These are phyloP conservation scores for Starmerella stigmatis DNA, from an alignment of 805 yeast genomes.

Conservation along the genomic window DNA sequence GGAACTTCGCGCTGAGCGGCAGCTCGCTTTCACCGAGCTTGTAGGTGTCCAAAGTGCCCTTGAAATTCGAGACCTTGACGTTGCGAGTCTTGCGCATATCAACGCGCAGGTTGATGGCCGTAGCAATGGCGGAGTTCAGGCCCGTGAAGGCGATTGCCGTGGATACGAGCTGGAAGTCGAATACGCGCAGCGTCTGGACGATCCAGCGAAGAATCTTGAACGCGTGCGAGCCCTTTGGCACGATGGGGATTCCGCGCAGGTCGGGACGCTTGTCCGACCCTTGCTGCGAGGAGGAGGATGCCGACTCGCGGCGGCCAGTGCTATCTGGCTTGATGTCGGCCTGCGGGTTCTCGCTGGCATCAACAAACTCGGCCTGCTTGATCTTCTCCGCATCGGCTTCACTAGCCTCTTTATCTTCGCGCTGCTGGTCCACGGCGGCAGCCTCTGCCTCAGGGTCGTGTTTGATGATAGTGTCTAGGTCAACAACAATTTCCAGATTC, in stretches of 20 bases:
- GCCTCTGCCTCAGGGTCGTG: slow-evolving; percentile 7
- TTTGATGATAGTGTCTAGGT: slow-evolving; percentile 18
- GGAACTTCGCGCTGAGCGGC: slow-evolving; percentile 25
- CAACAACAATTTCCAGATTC: slow-evolving; percentile 29
- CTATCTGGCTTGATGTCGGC: too few species aligned
- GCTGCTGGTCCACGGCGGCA: background rate
- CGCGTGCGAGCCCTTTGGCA: slow-evolving; percentile 14
- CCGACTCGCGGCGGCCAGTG: too few species aligned
- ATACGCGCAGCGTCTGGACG: slow-evolving; percentile 22
- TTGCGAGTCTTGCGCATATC: slow-evolving; percentile 28
- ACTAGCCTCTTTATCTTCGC: background rate
- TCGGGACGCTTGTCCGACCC: background rate
- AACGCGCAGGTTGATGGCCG: slow-evolving; percentile 25
- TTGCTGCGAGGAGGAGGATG: too few species aligned
- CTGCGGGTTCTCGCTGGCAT: too few species aligned
- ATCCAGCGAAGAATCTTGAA: slow-evolving; percentile 21
- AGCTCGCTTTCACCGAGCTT: slow-evolving; percentile 26
- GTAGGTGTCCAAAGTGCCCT: slow-evolving; percentile 31
- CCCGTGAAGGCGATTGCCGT: slow-evolving; percentile 25
- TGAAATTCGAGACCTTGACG: slow-evolving; percentile 24
- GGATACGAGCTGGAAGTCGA: slow-evolving; percentile 26
- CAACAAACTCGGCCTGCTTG: too few species aligned
- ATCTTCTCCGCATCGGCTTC: too few species aligned
- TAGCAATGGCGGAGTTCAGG: slow-evolving; percentile 26
- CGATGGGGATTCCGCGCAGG: slow-evolving; percentile 15